Evolutionary conservation across 306 rosid species (phyloP), one percentile per base, ranked within the genome.

Genomic region (Lupinus albus): DNA sequence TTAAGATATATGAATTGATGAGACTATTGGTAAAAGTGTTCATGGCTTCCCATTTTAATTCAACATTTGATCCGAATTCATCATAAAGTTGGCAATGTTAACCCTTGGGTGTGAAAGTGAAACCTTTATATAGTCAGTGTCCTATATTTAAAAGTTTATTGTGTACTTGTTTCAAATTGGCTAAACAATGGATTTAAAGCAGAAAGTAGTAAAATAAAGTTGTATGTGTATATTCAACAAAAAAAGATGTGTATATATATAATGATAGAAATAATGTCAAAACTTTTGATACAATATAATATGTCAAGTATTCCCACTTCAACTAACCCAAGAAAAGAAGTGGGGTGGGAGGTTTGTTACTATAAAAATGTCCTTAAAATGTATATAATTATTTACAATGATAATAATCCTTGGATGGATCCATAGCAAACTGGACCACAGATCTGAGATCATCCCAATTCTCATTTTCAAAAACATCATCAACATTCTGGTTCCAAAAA

Each of bases 391-490:
- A 8, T 61, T 41, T 72, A 73, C 75, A 79, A 39, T 82, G 83
- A 73, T 78, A 77, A 25, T 25, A 25, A 79, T 70, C 68, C 17
- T 51, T 65, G 77, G 88, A 82, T 14, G 83, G 78, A 78, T 85
- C 88, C 32, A 49, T 47, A 25, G 88, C 87, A 14, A 80, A 74
- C 77, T 86, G 85, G 62, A 89, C 89, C 52, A 92, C 72, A 13
- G 87, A 65, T 71, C 78, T 78, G 21, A 89, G 80, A 79, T 89
- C 95, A 63, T 92, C 92, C 91, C 92, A 92, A 54, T 68, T 86
- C 52, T 74, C 91, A 68, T 81, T 53, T 8, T 64, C 63, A 53
- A 89, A 76, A 35, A 76, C 15, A 75, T 84, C 84, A 11, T 79
- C 81, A 1, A 63, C 55, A 25, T 38, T 78, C 2, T 75, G 81